Percentiles rank a stretch among this genome's conserved stretches.
Evolutionary conservation across 2,329 filamentous ascomycete genomes (phyloP).

Genomic region (Aspergillus tubingensis): DNA sequence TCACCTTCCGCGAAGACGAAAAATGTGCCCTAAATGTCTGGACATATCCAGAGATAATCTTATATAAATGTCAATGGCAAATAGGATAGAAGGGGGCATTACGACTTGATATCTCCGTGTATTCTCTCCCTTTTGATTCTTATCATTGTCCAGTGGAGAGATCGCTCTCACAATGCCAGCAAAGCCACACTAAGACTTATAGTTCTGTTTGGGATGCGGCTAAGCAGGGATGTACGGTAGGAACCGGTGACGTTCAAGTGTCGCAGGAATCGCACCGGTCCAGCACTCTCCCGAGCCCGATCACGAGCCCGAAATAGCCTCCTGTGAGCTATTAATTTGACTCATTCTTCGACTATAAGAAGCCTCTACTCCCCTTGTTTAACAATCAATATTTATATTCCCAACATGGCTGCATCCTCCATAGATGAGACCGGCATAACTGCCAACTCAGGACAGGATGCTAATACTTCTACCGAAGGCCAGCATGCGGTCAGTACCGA

Average conservation of each 20-base stretch:
- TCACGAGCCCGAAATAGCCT: background rate
- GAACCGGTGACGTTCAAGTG: background rate
- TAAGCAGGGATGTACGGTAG: background rate
- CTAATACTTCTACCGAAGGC: background rate
- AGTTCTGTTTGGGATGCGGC: background rate
- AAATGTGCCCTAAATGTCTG: no score
- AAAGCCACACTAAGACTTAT: no score
- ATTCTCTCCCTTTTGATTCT: no score
- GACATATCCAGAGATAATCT: no score
- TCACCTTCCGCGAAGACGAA: no score
- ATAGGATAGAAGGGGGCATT: no score
- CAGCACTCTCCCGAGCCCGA: background rate
- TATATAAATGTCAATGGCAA: no score
- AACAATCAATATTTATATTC: background rate
- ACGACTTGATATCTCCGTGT: no score
- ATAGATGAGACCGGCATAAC: background rate
- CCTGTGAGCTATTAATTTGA: background rate
- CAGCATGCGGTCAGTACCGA: background rate
- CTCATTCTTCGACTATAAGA: background rate
- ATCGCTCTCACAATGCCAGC: no score
- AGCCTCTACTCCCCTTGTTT: background rate
- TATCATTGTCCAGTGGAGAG: no score
- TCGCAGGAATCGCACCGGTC: background rate
- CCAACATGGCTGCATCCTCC: background rate
- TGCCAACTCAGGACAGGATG: background rate